phyloP scores from a whole-genome alignment of 2,329 filamentous ascomycete species.

The Clathrospora elynae region DNA sequence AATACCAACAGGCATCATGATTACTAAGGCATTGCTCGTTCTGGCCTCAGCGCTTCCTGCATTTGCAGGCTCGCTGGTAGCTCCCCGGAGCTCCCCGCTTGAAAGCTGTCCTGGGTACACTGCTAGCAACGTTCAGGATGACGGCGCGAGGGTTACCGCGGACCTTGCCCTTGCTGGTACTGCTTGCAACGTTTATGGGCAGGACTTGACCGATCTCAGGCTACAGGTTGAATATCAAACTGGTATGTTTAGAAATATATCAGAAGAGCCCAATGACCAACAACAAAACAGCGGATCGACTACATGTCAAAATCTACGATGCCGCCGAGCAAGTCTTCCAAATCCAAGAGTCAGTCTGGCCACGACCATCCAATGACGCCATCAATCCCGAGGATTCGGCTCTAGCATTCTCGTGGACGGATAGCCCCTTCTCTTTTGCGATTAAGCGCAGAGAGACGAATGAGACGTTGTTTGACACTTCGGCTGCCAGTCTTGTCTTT shows the following conservation, averaged over 20 bases:
- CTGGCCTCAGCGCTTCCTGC: slow-evolving; percentile 29
- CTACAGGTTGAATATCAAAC: slow-evolving; percentile 66
- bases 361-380: slow-evolving; percentile 57
- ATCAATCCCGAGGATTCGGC: slow-evolving; percentile 47
- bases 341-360: slow-evolving; percentile 70
- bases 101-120: slow-evolving; percentile 68
- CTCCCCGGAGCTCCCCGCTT: slow-evolving; percentile 28
- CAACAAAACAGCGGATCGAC: slow-evolving; percentile 59
- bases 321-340: slow-evolving; percentile 71
- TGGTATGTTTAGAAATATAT: slow-evolving; percentile 52
- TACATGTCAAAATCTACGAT: slow-evolving; percentile 76
- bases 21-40: slow-evolving; percentile 29
- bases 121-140: slow-evolving; percentile 63
- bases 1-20: slow-evolving; percentile 26
- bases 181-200: slow-evolving; percentile 65
- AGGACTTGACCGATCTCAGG: slow-evolving; percentile 60
- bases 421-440: slow-evolving; percentile 69
- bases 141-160: slow-evolving; percentile 64
- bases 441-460: slow-evolving; percentile 62
- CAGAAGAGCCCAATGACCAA: slow-evolving; percentile 66
- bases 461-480: slow-evolving; percentile 71
- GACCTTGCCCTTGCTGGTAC: slow-evolving; percentile 70
- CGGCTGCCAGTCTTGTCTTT: slow-evolving; percentile 70
- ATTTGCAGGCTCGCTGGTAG: slow-evolving; percentile 21
- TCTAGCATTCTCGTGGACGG: slow-evolving; percentile 60